Evolutionary conservation across 1,139 yeast genomes (phyloP), one percentile per base, ranked within the genome.

Genomic region (Candida glucosophila): DNA sequence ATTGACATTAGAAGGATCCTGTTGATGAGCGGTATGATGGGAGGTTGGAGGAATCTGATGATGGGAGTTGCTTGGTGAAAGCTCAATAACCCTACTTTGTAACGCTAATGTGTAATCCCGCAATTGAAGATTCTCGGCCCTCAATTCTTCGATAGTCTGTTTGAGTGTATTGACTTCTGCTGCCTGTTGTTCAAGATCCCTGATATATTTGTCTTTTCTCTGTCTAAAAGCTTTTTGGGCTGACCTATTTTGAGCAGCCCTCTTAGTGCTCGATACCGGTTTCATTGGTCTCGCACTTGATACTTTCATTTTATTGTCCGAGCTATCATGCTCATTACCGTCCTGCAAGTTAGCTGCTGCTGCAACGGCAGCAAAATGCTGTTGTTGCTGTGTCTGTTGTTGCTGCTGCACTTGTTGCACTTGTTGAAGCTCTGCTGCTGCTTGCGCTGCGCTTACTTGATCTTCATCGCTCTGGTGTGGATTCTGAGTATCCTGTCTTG

Each of bases 191-290:
- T 85, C 95, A 34, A 85, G 61, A 26, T 82, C 88, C 50, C 76
- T 79, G 39, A 85, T 73, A 43, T 81, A 75, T 33, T 71, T 68
- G 40, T 82, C 94, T 47, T 80, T 77, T 31, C 95, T 66, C 44
- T 74, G 77, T 45, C 95, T 67, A 55, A 83, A 85, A 7, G 94
- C 93, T 39, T 82, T 71, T 52, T 85, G 95, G 1, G 95, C 95
- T 32, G 73, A 77, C 43, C 95, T 63, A 55, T 85, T 85, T 52
- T 85, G 95, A 11, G 79, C 83, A 2, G 95, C 95, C 37, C 95
- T 70, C 52, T 81, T 82, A 20, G 92, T 73, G 33, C 63, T 67
- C 9, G 77, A 67, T 20, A 79, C 56, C 5, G 69, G 69, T 35
- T 74, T 29, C n/a, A n/a, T n/a, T n/a, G n/a, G n/a, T 13, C 34